A percentile compares a stretch with the other conserved stretches of the same genome.
These are phyloP conservation scores for Melastoma candidum DNA, from an alignment of 441 rosid species.

Conservation along the genomic window DNA sequence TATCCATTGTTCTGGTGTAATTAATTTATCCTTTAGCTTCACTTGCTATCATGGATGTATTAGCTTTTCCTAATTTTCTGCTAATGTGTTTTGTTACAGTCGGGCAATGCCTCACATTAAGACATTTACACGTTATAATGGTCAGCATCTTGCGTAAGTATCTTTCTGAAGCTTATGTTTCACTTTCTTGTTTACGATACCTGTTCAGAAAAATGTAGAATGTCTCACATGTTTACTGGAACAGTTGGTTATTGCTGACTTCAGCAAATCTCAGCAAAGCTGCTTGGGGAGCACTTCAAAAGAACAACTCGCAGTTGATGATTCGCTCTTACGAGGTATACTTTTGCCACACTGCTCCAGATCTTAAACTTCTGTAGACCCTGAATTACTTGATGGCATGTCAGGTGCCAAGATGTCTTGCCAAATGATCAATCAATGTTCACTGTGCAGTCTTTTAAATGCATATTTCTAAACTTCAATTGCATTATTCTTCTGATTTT, in stretches of 20 bases:
- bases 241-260: constrained; percentile 83
- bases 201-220: neutral
- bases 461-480: neutral
- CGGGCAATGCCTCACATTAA: constrained; percentile 95
- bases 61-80: neutral
- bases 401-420: neutral
- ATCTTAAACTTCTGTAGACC: neutral
- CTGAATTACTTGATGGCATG: neutral
- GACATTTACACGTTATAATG: constrained; percentile 73
- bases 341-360: neutral
- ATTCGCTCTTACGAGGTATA: constrained; percentile 88
- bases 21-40: neutral
- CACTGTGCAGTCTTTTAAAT: too few species aligned
- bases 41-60: neutral
- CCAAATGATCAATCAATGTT: too few species aligned
- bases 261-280: constrained; percentile 96
- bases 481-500: neutral
- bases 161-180: constrained; percentile 12
- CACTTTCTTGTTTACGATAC: neutral
- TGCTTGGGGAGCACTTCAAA: constrained; percentile 96
- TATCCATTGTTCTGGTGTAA: neutral
- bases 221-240: constrained; percentile 11
- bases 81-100: constrained; percentile 30
- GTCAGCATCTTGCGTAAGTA: constrained; percentile 78
- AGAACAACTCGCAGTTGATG: constrained; percentile 90